Evolutionary conservation across 2,329 filamentous ascomycete species (phyloP).

Genomic region (Ceratocystiopsis sp.): DNA sequence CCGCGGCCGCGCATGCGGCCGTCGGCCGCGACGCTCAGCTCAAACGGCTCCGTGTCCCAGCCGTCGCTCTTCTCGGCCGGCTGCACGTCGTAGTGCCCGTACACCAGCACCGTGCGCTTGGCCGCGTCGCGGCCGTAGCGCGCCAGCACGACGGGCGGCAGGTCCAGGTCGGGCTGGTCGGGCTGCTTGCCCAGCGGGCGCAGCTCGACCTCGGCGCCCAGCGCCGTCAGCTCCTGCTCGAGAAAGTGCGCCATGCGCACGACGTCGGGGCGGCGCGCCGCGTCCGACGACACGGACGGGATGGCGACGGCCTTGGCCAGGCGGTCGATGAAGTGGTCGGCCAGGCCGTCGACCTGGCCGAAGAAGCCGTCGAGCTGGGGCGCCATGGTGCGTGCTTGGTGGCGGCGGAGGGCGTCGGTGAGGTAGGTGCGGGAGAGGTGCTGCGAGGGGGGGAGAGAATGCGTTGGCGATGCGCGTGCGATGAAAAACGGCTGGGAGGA

Average conservation of each 20-base stretch:
- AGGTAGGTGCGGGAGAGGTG: conserved; percentile 26
- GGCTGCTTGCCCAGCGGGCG: conserved; percentile 82
- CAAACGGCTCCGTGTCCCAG: conserved; percentile 91
- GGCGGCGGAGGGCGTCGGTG: conserved; percentile 32
- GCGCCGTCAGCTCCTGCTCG: conserved; percentile 58
- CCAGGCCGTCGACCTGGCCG: conserved; percentile 70
- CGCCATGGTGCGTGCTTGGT: conserved; percentile 64
- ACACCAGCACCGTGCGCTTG: conserved; percentile 91
- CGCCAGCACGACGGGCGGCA: conserved; percentile 82
- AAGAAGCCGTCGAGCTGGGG: conserved; percentile 85
- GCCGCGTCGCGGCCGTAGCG: conserved; percentile 83
- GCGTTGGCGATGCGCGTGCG: too few species aligned
- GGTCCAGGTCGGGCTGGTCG: conserved; percentile 72
- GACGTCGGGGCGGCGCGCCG: conserved; percentile 76
- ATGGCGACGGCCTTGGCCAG: conserved; percentile 88
- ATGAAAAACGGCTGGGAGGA: too few species aligned
- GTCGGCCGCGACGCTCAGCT: conserved; percentile 72
- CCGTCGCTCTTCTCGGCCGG: conserved; percentile 85
- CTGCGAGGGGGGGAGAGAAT: neutral
- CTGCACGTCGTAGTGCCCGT: conserved; percentile 98
- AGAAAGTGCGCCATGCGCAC: conserved; percentile 94
- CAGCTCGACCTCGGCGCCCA: conserved; percentile 78
- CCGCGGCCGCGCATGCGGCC: conserved; percentile 93
- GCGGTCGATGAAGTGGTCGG: conserved; percentile 73
- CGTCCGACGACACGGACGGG: conserved; percentile 85